Base-by-base conservation (phyloP, 2,329 filamentous ascomycete species). In the Bipolaris oryzae region DNA sequence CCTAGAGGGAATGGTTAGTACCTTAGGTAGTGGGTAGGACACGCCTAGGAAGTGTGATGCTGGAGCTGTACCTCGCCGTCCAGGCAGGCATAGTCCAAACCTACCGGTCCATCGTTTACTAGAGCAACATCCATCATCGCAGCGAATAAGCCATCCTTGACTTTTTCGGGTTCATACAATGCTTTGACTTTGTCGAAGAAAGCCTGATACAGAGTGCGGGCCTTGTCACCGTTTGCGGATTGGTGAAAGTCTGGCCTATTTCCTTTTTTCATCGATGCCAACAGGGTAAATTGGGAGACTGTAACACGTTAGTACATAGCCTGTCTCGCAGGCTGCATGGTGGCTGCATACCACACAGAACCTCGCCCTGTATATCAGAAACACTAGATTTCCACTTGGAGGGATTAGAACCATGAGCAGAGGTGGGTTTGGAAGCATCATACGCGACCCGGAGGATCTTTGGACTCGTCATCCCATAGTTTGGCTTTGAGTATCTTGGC, bases 101-200 rank as follows among this genome's bases (percentile, higher is more conserved):
- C 81, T 84, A 88, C 86, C 79, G 86, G 86, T 70, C 86, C 86
- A 70, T 98, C 94, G 66, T 98, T 98, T 47, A 97, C 87, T 28
- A 97, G 78, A 46, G 90, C 89, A 56, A 99, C 94, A 72, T 98
- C 89, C 95, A 99, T 99, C 93, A 96, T 97, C 47, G 95, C 95
- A 73, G 96, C 94, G 76, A 99, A 99, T 28, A 94, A 87, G n/a
- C 96, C 95, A 74, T 99, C 89, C 74, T 96, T 92, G 56, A 99
- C 93, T 62, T 84, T 88, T 7, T 92, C 90, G 6, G 84, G 76
- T 5, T 80, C 76, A 74, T 98, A 96, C 2, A 87, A 82, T 51
- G 87, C 82, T 67, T 87, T 84, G 39, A 98, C 87, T 67, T 89
- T 90, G 48, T 85, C 79, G 66, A 93, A 86, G 79, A 99, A 98